Evolutionary conservation across 148 eudicot species (phyloP).

Genomic region (Nyssa sinensis): DNA sequence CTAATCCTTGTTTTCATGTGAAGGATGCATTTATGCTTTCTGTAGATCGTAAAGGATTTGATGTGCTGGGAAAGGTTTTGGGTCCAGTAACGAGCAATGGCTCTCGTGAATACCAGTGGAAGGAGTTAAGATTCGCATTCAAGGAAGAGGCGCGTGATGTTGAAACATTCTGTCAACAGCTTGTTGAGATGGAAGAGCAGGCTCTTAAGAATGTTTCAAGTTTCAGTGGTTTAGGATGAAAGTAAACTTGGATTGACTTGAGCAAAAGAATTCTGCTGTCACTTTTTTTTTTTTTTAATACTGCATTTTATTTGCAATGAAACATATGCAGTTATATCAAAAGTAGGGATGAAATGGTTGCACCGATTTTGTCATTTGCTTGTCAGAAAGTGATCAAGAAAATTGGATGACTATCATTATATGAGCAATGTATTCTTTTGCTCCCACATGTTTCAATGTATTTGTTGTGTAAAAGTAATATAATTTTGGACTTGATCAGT

Average conservation of each 20-base stretch:
- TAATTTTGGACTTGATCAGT: too few relatives aligned
- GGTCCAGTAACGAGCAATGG: conserved; percentile 37
- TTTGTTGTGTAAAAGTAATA: too few relatives aligned
- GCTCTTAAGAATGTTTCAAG: conserved; percentile 62
- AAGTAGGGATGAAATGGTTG: neutral
- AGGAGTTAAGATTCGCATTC: conserved; percentile 61
- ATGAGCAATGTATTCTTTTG: too few relatives aligned
- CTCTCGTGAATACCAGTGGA: conserved; percentile 62
- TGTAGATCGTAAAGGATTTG: conserved; percentile 75
- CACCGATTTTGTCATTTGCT: too few relatives aligned
- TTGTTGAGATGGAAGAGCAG: conserved; percentile 77
- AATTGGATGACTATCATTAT: too few relatives aligned
- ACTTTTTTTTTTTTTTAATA: neutral
- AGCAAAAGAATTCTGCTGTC: neutral
- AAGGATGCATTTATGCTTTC: conserved; percentile 76
- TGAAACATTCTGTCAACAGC: conserved; percentile 59
- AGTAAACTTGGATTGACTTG: neutral
- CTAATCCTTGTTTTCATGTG: conserved; percentile 21
- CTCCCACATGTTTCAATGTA: too few relatives aligned
- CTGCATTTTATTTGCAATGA: neutral
- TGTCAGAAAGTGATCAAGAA: too few relatives aligned
- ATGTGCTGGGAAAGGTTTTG: conserved; percentile 61
- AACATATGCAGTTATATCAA: neutral
- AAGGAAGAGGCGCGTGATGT: conserved; percentile 62
- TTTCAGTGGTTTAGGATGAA: conserved; percentile 51